Percentiles rank a stretch among this genome's conserved stretches.
These are phyloP conservation scores for Fusarium udum DNA, from an alignment of 2,329 filamentous ascomycete species.

Conservation along the genomic window DNA sequence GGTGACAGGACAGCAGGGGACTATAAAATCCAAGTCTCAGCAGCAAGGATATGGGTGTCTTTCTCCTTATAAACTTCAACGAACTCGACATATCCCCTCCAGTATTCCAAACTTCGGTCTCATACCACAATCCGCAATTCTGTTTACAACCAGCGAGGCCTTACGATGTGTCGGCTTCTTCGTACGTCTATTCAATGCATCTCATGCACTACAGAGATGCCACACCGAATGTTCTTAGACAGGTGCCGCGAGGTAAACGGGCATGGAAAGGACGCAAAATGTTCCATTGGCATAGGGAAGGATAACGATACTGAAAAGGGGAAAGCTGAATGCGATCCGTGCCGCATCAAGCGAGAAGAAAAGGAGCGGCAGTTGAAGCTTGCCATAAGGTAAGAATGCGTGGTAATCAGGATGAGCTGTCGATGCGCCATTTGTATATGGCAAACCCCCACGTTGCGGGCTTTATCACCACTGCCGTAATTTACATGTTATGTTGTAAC, in stretches of 20 bases:
- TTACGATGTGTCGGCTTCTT: background rate
- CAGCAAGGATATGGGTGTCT: rapidly evolving
- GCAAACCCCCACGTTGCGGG: rapidly evolving
- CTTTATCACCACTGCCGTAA: rapidly evolving
- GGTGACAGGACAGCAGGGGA: rapidly evolving
- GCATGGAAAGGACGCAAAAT: background rate
- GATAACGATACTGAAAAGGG: rapidly evolving
- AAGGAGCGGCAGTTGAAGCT: background rate
- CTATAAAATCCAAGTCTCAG: rapidly evolving
- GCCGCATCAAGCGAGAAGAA: background rate
- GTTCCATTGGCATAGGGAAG: background rate
- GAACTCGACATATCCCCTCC: rapidly evolving
- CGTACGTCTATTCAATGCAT: background rate
- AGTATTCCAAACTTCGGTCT: rapidly evolving
- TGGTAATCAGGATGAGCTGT: no score
- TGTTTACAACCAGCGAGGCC: rapidly evolving
- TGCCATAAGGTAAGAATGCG: rapidly evolving
- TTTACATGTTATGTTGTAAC: rapidly evolving
- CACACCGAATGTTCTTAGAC: background rate
- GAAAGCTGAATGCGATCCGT: background rate
- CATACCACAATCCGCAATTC: rapidly evolving
- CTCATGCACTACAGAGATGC: background rate
- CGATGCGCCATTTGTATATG: rapidly evolving
- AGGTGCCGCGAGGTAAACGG: background rate
- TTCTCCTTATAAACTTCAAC: background rate